phyloP scores from a whole-genome alignment of 495 filamentous ascomycete genomes.

The Umbilicaria muhlenbergii region DNA sequence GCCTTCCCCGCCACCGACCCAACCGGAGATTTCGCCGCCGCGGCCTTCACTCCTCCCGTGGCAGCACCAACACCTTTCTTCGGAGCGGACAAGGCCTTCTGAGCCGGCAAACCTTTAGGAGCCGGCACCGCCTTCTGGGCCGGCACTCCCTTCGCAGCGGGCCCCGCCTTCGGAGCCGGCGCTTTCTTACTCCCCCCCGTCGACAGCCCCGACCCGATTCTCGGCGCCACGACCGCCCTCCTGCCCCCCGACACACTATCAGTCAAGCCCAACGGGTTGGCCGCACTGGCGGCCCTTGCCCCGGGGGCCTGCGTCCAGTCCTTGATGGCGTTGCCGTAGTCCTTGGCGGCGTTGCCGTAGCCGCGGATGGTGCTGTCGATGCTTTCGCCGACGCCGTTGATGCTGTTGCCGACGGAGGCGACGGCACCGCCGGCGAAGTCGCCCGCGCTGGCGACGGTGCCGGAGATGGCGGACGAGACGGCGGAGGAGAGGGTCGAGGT shows the following conservation, averaged over 20 bases:
- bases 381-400: constrained; percentile 20
- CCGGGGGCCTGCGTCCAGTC: constrained; percentile 20
- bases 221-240: not conserved
- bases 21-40: not conserved
- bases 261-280: constrained; percentile 21
- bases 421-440: constrained; percentile 20
- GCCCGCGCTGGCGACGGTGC: constrained; percentile 16
- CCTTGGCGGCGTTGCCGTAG: constrained; percentile 22
- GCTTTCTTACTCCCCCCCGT: not conserved
- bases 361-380: constrained; percentile 17
- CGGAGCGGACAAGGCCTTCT: too few relatives aligned
- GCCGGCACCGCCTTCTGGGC: too few relatives aligned
- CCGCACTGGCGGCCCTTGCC: constrained; percentile 13
- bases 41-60: not conserved
- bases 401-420: constrained; percentile 19
- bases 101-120: too few relatives aligned
- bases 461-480: constrained; percentile 3
- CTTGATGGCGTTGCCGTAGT: constrained; percentile 27
- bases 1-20: not conserved
- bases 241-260: not conserved
- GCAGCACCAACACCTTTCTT: not conserved
- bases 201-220: not conserved
- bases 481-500: too few relatives aligned
- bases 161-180: not conserved
- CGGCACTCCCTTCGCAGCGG: too few relatives aligned